A percentile compares a stretch with the other conserved stretches of the same genome.
phyloP scores from a whole-genome alignment of 441 rosid genomes.

The Gossypium trilobum region DNA sequence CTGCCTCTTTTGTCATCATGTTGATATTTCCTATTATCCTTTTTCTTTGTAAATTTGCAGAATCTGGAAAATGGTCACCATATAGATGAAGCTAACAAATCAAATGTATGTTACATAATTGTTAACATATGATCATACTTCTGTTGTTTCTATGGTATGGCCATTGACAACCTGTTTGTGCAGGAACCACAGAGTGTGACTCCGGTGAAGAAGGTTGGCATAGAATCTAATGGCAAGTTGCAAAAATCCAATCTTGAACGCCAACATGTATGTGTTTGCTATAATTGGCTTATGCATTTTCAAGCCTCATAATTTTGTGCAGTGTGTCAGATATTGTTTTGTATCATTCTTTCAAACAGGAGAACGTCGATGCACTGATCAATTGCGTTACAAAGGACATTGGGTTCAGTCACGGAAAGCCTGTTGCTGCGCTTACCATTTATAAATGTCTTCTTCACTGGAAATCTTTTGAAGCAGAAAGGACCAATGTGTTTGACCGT shows the following conservation, averaged over 20 bases:
- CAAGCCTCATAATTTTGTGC: slow-evolving; percentile 3
- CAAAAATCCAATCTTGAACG: slow-evolving; percentile 65
- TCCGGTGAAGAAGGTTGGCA: slow-evolving; percentile 43
- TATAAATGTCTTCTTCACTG: slow-evolving; percentile 93
- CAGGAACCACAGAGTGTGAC: slow-evolving; percentile 63
- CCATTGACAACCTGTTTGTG: slow-evolving; percentile 17
- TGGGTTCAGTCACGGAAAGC: slow-evolving; percentile 82
- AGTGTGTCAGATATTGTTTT: slow-evolving; percentile 9
- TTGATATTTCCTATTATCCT: slow-evolving; percentile 2
- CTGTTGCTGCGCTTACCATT: slow-evolving; percentile 85
- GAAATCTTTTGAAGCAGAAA: slow-evolving; percentile 94
- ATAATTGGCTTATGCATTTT: slow-evolving; percentile 16
- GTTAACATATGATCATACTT: slow-evolving; percentile 13
- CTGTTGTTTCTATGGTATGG: neutral
- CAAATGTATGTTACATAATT: slow-evolving; percentile 35
- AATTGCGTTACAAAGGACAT: slow-evolving; percentile 60
- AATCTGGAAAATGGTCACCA: slow-evolving; percentile 73
- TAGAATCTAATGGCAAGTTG: slow-evolving; percentile 62
- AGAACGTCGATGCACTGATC: slow-evolving; percentile 75
- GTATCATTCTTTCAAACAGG: slow-evolving; percentile 46
- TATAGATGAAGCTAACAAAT: slow-evolving; percentile 40
- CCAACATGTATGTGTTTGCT: slow-evolving; percentile 63
- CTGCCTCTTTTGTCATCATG: neutral
- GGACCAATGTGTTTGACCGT: slow-evolving; percentile 91
- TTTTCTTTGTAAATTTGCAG: slow-evolving; percentile 37